Evolutionary conservation across 805 yeast species (phyloP).

Genomic region (Phaffomyces antillensis): DNA sequence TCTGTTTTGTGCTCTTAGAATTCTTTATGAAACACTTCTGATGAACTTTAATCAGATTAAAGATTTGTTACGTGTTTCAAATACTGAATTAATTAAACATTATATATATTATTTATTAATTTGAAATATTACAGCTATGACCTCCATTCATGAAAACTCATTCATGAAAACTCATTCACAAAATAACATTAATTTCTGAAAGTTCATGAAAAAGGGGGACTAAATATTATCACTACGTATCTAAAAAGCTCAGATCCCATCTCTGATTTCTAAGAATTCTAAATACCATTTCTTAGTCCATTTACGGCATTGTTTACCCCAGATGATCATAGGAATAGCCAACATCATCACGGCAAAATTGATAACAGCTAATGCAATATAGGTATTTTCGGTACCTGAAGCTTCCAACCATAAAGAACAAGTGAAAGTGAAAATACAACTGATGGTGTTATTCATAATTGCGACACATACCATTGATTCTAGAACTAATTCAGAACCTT

Average conservation of each 20-base stretch:
- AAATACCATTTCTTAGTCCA: constrained; percentile 53
- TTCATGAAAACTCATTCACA: too few relatives aligned
- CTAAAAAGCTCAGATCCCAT: constrained; percentile 31
- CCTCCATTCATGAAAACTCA: too few relatives aligned
- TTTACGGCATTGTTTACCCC: constrained; percentile 53
- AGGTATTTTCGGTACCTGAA: constrained; percentile 51
- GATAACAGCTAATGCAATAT: constrained; percentile 52
- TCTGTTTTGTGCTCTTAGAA: too few relatives aligned
- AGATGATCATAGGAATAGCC: constrained; percentile 50
- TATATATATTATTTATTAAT: too few relatives aligned
- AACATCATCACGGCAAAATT: constrained; percentile 51
- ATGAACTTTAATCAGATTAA: too few relatives aligned
- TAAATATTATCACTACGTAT: too few relatives aligned
- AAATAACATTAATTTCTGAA: too few relatives aligned
- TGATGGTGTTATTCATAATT: constrained; percentile 56
- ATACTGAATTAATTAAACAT: too few relatives aligned
- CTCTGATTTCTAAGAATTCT: constrained; percentile 46
- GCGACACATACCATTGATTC: constrained; percentile 68
- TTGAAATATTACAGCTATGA: too few relatives aligned
- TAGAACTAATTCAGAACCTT: constrained; percentile 61
- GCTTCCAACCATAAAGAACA: constrained; percentile 55
- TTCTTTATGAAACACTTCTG: too few relatives aligned
- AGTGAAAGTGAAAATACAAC: constrained; percentile 59
- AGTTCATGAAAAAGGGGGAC: too few relatives aligned
- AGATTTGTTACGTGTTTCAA: too few relatives aligned